Conservation (phyloP, 148 eudicot genomes). For the Pouteria glomerata region DNA sequence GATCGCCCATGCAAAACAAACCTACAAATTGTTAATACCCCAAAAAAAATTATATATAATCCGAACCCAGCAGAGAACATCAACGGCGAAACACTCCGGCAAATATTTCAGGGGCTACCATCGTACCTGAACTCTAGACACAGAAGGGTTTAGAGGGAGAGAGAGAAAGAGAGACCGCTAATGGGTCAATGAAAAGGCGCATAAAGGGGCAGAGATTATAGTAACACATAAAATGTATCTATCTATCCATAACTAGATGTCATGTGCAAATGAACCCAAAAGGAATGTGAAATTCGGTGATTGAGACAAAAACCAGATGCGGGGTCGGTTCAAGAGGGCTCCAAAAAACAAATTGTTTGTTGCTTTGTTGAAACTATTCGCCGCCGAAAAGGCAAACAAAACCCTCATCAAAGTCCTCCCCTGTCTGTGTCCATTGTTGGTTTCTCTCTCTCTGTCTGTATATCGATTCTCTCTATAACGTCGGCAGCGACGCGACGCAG, state of each 20-base stretch:
- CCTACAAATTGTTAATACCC: not conserved
- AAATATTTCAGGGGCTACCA: not conserved
- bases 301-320: not conserved
- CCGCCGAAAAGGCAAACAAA: not conserved
- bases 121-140: not conserved
- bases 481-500: not conserved
- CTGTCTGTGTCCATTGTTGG: not conserved
- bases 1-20: constrained; percentile 10
- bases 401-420: not conserved
- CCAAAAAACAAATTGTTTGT: not conserved
- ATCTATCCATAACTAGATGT: not conserved
- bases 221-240: not conserved
- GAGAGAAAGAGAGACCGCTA: not conserved
- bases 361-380: not conserved
- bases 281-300: not conserved
- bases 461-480: not conserved
- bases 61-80: not conserved
- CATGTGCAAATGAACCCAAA: not conserved
- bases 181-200: not conserved
- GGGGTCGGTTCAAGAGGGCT: constrained; percentile 1
- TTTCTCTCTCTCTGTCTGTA: not conserved
- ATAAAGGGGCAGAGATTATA: not conserved
- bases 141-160: not conserved
- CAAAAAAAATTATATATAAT: not conserved
- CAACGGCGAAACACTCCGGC: not conserved